Percentiles rank a stretch among this genome's conserved stretches.
Evolutionary conservation across 371 early-diverging fungal genomes (phyloP).

Genomic region (Mortierella sp.): DNA sequence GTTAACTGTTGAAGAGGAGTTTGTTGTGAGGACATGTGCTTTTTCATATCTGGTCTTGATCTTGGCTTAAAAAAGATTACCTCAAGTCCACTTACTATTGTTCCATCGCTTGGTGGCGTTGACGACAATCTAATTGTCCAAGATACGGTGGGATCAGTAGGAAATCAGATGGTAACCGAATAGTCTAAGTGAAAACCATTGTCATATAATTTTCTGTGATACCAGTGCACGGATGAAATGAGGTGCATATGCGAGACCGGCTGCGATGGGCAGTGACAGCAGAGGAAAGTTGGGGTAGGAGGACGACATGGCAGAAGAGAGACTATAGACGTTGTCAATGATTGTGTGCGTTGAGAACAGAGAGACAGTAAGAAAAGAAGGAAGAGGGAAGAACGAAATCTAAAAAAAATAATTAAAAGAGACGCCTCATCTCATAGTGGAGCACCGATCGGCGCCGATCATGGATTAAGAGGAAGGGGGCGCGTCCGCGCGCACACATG

Average conservation of each 20-base stretch:
- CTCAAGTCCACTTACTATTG: slow-evolving; percentile 51
- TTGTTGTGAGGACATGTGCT: not conserved
- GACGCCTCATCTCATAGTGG: not conserved
- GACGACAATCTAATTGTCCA: slow-evolving; percentile 29
- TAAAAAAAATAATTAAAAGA: too few species aligned
- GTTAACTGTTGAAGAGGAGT: slow-evolving; percentile 14
- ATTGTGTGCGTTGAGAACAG: not conserved
- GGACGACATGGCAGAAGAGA: slow-evolving; percentile 23
- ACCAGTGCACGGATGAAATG: slow-evolving; percentile 47
- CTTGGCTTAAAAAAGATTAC: too few species aligned
- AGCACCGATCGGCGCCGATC: not conserved
- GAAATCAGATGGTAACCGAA: too few species aligned
- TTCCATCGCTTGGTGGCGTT: slow-evolving; percentile 53
- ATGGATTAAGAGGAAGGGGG: too few species aligned
- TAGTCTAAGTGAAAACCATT: too few species aligned
- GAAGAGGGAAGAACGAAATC: not conserved
- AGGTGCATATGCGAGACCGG: slow-evolving; percentile 52
- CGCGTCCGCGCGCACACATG: too few species aligned
- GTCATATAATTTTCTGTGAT: too few species aligned
- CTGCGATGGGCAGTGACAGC: slow-evolving; percentile 45
- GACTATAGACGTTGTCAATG: not conserved
- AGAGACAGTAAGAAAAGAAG: not conserved
- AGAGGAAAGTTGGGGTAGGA: slow-evolving; percentile 46
- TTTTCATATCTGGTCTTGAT: too few species aligned
- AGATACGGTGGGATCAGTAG: not conserved